Evolutionary conservation across 495 filamentous ascomycete species (phyloP).

Genomic region (Saxophila tyrrhenica): DNA sequence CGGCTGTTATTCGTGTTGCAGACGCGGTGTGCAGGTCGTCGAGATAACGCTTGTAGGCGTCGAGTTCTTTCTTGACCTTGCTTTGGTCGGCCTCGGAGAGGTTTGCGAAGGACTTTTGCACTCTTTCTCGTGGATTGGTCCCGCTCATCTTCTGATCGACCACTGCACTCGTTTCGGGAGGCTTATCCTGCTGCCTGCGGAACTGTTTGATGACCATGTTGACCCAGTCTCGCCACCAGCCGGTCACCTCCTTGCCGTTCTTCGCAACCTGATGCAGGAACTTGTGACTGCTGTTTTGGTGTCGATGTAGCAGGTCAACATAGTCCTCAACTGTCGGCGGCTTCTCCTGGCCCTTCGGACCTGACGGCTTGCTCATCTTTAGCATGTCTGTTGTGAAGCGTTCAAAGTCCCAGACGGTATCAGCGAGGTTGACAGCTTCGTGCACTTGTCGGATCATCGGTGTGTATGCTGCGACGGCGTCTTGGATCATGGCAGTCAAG

Average conservation of each 20-base stretch:
- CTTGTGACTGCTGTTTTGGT: conserved; percentile 42
- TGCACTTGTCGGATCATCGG: conserved; percentile 53
- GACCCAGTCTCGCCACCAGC: conserved; percentile 39
- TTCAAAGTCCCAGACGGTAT: conserved; percentile 45
- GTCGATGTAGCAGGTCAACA: conserved; percentile 42
- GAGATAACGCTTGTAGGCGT: conserved; percentile 46
- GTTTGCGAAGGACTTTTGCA: conserved; percentile 38
- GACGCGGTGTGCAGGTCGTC: conserved; percentile 37
- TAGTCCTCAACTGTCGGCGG: conserved; percentile 52
- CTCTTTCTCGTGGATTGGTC: conserved; percentile 33
- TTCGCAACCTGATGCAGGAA: conserved; percentile 52
- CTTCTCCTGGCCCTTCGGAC: conserved; percentile 10
- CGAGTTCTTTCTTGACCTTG: conserved; percentile 32
- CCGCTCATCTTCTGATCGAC: conserved; percentile 21
- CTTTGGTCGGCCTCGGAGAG: conserved; percentile 33
- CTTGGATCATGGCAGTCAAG: conserved; percentile 45
- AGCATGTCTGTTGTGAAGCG: conserved; percentile 51
- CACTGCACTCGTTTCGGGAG: conserved; percentile 1
- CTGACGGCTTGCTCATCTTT: conserved; percentile 29
- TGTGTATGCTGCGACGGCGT: conserved; percentile 48
- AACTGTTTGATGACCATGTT: conserved; percentile 33
- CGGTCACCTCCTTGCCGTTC: conserved; percentile 46
- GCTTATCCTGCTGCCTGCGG: conserved; percentile 6
- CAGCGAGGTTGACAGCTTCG: conserved; percentile 50
- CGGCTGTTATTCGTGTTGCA: conserved; percentile 31